Conservation (phyloP, 148 eudicot genomes). For the Amaranthus hypochondriacus region DNA sequence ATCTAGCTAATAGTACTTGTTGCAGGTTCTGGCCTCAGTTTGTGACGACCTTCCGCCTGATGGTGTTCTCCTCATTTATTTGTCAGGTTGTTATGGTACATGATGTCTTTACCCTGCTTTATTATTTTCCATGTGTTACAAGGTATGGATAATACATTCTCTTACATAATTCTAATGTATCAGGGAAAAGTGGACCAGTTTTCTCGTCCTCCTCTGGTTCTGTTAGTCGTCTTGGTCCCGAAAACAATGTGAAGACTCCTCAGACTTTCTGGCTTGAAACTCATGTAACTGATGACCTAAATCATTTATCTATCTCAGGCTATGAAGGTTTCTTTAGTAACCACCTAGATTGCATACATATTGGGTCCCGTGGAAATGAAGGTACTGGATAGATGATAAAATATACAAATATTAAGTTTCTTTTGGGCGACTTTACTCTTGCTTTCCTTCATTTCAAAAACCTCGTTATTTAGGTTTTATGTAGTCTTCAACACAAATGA, state of each 20-base stretch:
- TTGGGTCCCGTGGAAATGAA: constrained; percentile 68
- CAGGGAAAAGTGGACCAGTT: constrained; percentile 49
- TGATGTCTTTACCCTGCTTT: constrained; percentile 4
- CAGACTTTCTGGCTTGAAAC: constrained; percentile 29
- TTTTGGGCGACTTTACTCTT: background rate
- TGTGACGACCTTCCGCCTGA: constrained; percentile 87
- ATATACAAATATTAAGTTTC: background rate
- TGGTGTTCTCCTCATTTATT: constrained; percentile 73
- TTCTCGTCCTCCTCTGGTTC: constrained; percentile 36
- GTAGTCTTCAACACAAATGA: background rate
- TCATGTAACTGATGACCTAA: constrained; percentile 31
- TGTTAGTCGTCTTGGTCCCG: constrained; percentile 36
- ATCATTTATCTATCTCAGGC: constrained; percentile 32
- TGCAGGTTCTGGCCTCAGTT: constrained; percentile 74
- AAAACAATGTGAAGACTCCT: constrained; percentile 30
- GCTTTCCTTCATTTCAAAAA: background rate
- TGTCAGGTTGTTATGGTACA: constrained; percentile 57
- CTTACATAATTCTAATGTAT: constrained; percentile 24
- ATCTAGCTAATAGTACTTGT: constrained; percentile 12
- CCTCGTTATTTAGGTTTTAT: background rate
- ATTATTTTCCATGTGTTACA: constrained; percentile 2
- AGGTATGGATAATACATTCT: constrained; percentile 7
- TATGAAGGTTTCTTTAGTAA: constrained; percentile 26
- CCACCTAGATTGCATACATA: constrained; percentile 46
- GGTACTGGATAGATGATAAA: constrained; percentile 36